phyloP scores from a whole-genome alignment of 306 rosid genomes.

The Potentilla sterilis region DNA sequence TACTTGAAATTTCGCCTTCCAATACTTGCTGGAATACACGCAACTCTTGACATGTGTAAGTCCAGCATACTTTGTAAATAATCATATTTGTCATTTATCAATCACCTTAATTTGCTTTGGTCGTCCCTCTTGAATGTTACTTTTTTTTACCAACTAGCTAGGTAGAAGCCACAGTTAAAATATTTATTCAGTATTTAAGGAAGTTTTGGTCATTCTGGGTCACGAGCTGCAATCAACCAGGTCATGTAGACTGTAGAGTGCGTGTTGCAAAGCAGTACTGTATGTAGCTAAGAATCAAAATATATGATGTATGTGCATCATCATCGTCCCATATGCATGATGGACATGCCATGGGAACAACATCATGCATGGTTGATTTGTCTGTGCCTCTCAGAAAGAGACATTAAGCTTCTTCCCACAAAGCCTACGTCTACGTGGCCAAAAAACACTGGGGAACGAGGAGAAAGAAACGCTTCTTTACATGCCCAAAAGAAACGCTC shows the following conservation, averaged over 20 bases:
- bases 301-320: too few relatives aligned
- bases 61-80: not conserved
- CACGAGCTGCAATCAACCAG: not conserved
- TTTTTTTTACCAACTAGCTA: not conserved
- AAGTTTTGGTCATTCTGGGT: not conserved
- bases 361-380: conserved; percentile 18
- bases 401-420: conserved; percentile 32
- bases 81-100: not conserved
- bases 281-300: too few relatives aligned
- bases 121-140: not conserved
- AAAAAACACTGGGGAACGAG: not conserved
- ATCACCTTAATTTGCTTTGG: not conserved
- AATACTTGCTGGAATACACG: not conserved
- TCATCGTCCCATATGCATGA: not conserved
- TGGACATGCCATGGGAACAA: conserved; percentile 3
- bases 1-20: not conserved
- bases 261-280: not conserved
- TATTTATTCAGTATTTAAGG: not conserved
- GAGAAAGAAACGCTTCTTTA: not conserved
- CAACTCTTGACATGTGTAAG: not conserved
- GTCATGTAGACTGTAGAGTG: not conserved
- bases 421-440: not conserved
- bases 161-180: not conserved
- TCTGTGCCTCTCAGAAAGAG: conserved; percentile 35
- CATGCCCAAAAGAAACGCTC: not conserved